phyloP scores from a whole-genome alignment of 352 stramenopile genomes.

The Globisporangium cederbergense region DNA sequence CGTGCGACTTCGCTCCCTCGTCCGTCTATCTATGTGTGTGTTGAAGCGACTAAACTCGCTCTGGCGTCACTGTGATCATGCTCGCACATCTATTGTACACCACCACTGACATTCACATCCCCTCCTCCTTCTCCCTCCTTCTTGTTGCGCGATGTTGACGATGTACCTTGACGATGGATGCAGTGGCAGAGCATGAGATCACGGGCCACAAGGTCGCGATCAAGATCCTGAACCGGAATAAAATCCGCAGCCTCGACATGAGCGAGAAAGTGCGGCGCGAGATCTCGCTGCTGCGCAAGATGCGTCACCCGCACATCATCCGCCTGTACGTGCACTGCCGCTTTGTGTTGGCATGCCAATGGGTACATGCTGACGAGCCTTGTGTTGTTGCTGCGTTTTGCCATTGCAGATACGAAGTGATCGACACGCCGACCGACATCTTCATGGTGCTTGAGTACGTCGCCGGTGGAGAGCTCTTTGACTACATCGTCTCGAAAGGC shows the following conservation, averaged over 20 bases:
- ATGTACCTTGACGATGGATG: neutral
- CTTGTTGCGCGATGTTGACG: neutral
- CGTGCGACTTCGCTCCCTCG: neutral
- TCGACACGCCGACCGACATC: constrained; percentile 99
- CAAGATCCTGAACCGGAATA: constrained; percentile 99
- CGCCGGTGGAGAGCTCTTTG: constrained; percentile 93
- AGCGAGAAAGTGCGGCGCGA: constrained; percentile 99
- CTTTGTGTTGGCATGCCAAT: neutral
- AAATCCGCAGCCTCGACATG: constrained; percentile 99
- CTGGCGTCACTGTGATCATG: neutral
- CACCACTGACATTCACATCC: constrained; percentile 3
- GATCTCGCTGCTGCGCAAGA: constrained; percentile 99
- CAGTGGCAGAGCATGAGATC: constrained; percentile 97
- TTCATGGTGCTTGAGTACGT: constrained; percentile 96
- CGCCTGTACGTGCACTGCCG: constrained; percentile 82
- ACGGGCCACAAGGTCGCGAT: constrained; percentile 99
- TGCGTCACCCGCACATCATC: constrained; percentile 99
- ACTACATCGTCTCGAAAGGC: constrained; percentile 99
- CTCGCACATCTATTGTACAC: constrained; percentile 1
- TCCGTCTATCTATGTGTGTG: neutral
- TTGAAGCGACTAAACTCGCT: neutral
- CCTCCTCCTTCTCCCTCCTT: neutral
- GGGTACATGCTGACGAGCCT: neutral
- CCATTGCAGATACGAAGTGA: constrained; percentile 91
- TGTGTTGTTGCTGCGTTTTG: neutral